Conservation (phyloP, 2,329 filamentous ascomycete species). For the Arachnomyces sp. region DNA sequence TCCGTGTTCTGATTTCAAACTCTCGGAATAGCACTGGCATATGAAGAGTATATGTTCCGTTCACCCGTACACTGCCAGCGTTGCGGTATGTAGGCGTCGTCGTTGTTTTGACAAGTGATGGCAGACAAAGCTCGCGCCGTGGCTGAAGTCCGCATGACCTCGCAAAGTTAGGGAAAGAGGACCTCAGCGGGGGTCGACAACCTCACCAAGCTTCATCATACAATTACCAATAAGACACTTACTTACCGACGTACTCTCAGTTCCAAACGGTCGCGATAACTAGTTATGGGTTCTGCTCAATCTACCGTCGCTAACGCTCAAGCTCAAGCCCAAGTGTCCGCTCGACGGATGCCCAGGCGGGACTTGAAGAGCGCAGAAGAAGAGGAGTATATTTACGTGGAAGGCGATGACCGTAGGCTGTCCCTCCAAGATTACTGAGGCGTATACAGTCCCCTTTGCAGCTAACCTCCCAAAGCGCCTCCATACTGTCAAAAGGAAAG, state of each 20-base stretch:
- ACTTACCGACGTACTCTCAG: neutral
- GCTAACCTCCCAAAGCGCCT: conserved; percentile 10
- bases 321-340: conserved; percentile 3
- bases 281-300: conserved; percentile 8
- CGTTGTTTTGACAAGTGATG: too few relatives aligned
- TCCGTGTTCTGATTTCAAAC: too few relatives aligned
- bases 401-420: conserved; percentile 1
- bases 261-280: neutral
- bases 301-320: conserved; percentile 3
- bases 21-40: too few relatives aligned
- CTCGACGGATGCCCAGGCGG: conserved; percentile 3
- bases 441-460: too few relatives aligned
- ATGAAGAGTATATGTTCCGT: too few relatives aligned
- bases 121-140: too few relatives aligned
- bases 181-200: too few relatives aligned
- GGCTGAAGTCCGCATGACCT: too few relatives aligned
- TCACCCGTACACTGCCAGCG: too few relatives aligned
- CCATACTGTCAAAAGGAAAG: conserved; percentile 12
- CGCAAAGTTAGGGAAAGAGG: too few relatives aligned
- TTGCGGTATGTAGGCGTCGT: too few relatives aligned
- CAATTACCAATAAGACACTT: neutral
- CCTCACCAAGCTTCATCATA: too few relatives aligned
- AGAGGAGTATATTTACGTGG: conserved; percentile 6
- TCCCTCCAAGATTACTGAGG: neutral
- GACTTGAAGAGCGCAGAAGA: conserved; percentile 1